Conservation (phyloP, 352 stramenopile genomes). For the Salisapilia sapeloensis region DNA sequence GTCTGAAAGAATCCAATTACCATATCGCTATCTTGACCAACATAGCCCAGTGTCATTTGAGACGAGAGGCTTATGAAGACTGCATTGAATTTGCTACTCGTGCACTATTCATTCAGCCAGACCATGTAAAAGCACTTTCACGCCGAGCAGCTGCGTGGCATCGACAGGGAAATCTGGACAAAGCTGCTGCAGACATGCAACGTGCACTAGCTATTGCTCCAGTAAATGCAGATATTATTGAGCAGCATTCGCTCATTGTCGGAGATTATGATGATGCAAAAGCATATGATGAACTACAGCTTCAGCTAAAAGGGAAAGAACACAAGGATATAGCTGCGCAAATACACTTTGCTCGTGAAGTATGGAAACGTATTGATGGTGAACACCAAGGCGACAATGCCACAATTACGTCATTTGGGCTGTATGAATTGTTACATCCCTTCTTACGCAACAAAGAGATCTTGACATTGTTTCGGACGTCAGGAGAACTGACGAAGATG, state of each 20-base stretch:
- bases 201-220: conserved; percentile 20
- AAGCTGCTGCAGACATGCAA: conserved; percentile 35
- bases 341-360: conserved; percentile 20
- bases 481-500: conserved; percentile 23
- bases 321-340: conserved; percentile 10
- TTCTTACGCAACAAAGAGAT: conserved; percentile 29
- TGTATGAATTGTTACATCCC: conserved; percentile 27
- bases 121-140: conserved; percentile 54
- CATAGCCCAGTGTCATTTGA: conserved; percentile 42
- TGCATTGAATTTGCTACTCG: conserved; percentile 53
- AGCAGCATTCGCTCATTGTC: conserved; percentile 58
- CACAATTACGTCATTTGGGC: conserved; percentile 11
- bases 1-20: conserved; percentile 32
- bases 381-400: neutral
- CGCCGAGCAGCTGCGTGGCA: conserved; percentile 35
- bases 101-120: conserved; percentile 30
- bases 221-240: conserved; percentile 38
- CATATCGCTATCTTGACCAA: conserved; percentile 47
- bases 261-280: conserved; percentile 47
- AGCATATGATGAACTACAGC: conserved; percentile 13
- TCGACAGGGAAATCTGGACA: conserved; percentile 18
- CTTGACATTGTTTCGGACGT: conserved; percentile 33
- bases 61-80: conserved; percentile 26
- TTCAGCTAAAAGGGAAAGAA: conserved; percentile 1
- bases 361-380: conserved; percentile 30